Evolutionary conservation across 208 protist genomes (phyloP).

Genomic region (Trichomonas gallinae): DNA sequence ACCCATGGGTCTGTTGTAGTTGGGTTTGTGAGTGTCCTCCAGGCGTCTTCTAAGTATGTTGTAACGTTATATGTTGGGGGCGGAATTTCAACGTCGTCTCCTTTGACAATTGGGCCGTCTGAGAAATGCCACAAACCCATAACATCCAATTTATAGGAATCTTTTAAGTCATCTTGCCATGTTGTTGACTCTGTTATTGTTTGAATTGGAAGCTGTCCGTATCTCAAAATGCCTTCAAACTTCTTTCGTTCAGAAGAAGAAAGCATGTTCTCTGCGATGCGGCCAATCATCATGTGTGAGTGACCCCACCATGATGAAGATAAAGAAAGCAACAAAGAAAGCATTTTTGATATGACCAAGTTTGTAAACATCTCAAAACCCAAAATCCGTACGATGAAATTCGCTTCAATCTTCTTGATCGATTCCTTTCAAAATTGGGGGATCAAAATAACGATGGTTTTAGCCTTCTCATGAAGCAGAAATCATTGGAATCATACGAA

Average conservation of each 20-base stretch:
- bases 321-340: neutral
- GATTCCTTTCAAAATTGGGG: too few species aligned
- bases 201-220: neutral
- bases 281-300: neutral
- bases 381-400: neutral
- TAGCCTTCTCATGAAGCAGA: too few species aligned
- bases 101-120: neutral
- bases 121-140: neutral
- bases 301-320: neutral
- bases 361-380: neutral
- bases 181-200: neutral
- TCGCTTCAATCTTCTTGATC: neutral
- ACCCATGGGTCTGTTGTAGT: neutral
- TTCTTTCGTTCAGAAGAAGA: neutral
- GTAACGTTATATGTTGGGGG: neutral
- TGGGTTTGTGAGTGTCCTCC: neutral
- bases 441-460: too few species aligned
- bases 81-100: neutral
- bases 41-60: neutral
- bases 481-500: too few species aligned
- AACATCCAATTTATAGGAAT: neutral
- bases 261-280: neutral
- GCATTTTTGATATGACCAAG: neutral
- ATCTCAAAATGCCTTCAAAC: neutral
- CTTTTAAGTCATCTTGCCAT: constrained; percentile 17